phyloP scores from a whole-genome alignment of 768 basidiomycete species.

The Collybia sp. region DNA sequence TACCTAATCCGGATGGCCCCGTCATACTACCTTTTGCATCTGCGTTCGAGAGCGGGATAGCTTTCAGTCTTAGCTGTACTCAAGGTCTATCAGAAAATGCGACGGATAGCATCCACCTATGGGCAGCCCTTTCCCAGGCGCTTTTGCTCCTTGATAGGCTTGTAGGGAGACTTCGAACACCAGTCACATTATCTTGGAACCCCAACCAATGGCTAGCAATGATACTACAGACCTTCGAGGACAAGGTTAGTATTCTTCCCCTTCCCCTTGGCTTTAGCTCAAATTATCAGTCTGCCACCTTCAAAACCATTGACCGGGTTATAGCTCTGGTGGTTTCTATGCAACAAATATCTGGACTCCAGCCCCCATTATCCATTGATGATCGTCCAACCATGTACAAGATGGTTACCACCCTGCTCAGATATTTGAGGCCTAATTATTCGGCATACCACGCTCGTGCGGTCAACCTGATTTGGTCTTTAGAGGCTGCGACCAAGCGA shows the following conservation, averaged over 20 bases:
- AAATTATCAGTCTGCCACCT: conserved; percentile 35
- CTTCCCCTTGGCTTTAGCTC: conserved; percentile 7
- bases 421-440: conserved; percentile 63
- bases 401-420: conserved; percentile 66
- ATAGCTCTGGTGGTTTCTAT: conserved; percentile 53
- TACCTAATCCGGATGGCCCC: conserved; percentile 15
- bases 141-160: conserved; percentile 50
- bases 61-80: conserved; percentile 43
- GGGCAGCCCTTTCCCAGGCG: conserved; percentile 48
- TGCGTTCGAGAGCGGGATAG: conserved; percentile 49
- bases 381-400: conserved; percentile 49
- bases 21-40: conserved; percentile 48
- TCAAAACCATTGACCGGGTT: conserved; percentile 62
- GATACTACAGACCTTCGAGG: conserved; percentile 48
- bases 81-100: conserved; percentile 24
- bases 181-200: conserved; percentile 49
- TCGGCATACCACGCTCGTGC: conserved; percentile 78
- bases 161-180: conserved; percentile 35
- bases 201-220: conserved; percentile 58
- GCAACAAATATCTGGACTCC: conserved; percentile 42
- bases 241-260: conserved; percentile 38
- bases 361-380: conserved; percentile 52
- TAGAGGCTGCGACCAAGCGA: conserved; percentile 52
- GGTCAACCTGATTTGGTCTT: conserved; percentile 77
- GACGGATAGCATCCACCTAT: conserved; percentile 25